phyloP scores from a whole-genome alignment of 352 stramenopile species.

The Globisporangium barbulae region DNA sequence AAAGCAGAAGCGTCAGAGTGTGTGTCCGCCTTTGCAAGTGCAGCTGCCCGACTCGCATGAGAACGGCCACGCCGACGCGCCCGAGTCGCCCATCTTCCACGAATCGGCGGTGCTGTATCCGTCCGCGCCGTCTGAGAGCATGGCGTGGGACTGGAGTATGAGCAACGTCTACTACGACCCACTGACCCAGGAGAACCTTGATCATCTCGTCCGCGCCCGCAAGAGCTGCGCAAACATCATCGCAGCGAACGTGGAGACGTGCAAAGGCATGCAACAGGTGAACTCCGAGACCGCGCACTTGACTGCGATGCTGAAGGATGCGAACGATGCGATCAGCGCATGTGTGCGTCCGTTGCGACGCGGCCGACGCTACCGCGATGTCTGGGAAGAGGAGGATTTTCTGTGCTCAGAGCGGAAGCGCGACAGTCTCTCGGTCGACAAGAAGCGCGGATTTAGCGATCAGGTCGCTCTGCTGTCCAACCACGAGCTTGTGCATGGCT shows the following conservation, averaged over 20 bases:
- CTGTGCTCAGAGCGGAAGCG: slow-evolving; percentile 30
- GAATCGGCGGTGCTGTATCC: slow-evolving; percentile 43
- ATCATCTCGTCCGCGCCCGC: slow-evolving; percentile 47
- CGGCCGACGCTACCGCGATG: slow-evolving; percentile 67
- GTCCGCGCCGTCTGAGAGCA: slow-evolving; percentile 25
- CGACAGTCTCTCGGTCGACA: slow-evolving; percentile 16
- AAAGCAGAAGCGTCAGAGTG: slow-evolving; percentile 17
- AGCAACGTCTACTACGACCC: slow-evolving; percentile 57
- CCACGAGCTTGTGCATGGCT: slow-evolving; percentile 67
- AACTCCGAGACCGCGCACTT: slow-evolving; percentile 33
- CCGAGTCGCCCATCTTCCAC: slow-evolving; percentile 40
- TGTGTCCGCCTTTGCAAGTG: slow-evolving; percentile 20
- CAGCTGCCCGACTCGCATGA: slow-evolving; percentile 26
- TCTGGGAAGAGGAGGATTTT: slow-evolving; percentile 80
- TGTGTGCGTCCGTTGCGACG: slow-evolving; percentile 37
- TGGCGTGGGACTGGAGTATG: slow-evolving; percentile 61
- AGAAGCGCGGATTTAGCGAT: slow-evolving; percentile 37
- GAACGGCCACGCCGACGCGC: slow-evolving; percentile 15
- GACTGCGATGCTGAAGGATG: slow-evolving; percentile 42
- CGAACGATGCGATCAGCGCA: slow-evolving; percentile 21
- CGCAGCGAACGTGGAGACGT: slow-evolving; percentile 33
- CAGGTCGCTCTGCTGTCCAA: slow-evolving; percentile 40
- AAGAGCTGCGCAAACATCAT: slow-evolving; percentile 57
- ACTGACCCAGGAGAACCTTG: slow-evolving; percentile 42
- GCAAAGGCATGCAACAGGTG: slow-evolving; percentile 18